Percentiles rank a stretch among this genome's conserved stretches.
Conservation (phyloP, 2,329 filamentous ascomycete genomes). For the Colletotrichum orbiculare region DNA sequence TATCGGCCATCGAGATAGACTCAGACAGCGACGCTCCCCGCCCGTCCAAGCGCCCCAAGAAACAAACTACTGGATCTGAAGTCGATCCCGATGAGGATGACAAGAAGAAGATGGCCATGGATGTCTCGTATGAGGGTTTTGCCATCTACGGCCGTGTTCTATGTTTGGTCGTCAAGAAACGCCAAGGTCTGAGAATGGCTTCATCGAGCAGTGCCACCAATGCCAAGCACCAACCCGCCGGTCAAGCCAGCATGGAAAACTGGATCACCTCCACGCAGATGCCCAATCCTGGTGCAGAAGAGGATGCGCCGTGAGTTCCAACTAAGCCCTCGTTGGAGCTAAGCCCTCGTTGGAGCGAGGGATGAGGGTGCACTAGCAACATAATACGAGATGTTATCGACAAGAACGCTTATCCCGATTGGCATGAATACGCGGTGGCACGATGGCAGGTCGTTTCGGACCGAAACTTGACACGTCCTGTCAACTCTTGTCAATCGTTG, state of each 20-base stretch:
- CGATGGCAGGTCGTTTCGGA: conserved; percentile 19
- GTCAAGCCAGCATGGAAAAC: conserved; percentile 82
- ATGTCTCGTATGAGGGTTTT: conserved; percentile 93
- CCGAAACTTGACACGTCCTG: background rate
- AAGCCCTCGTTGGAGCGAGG: background rate
- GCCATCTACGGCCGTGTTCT: conserved; percentile 94
- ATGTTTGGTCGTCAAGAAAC: conserved; percentile 87
- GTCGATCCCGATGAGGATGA: conserved; percentile 65
- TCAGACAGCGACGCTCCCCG: conserved; percentile 52
- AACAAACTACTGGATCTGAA: conserved; percentile 45
- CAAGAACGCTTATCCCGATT: background rate
- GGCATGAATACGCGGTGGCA: conserved; percentile 17
- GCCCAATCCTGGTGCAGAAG: conserved; percentile 52
- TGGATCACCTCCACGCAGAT: conserved; percentile 86
- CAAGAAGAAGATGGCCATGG: conserved; percentile 91
- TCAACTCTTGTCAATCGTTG: conserved; percentile 4
- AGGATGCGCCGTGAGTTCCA: conserved; percentile 37
- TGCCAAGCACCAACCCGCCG: conserved; percentile 59
- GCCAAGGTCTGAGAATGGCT: conserved; percentile 62
- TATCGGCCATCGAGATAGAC: conserved; percentile 50
- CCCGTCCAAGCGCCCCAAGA: conserved; percentile 58
- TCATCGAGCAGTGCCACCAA: conserved; percentile 31
- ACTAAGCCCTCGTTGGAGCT: background rate
- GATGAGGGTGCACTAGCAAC: background rate
- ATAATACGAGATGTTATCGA: conserved; percentile 11